Base-by-base conservation (phyloP, 306 rosid genomes). In the Astragalus glycyphyllos region DNA sequence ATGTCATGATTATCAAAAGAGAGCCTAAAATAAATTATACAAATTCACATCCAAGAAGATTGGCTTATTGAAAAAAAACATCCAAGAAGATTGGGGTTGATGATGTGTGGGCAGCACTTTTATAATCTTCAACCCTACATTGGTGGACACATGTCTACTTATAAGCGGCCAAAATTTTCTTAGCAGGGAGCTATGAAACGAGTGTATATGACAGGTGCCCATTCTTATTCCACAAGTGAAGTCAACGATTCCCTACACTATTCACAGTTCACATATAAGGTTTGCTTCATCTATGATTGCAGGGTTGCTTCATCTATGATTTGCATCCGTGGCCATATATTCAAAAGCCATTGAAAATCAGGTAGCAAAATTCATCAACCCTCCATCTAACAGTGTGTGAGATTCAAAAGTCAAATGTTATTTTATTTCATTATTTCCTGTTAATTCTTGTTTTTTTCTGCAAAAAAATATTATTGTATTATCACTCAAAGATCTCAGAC, bases 311-410 rank as follows among this genome's bases (percentile, higher is more conserved):
- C 69, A 69, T 77, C 53, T 48, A 66, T 58, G 4, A 20, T 67
- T 50, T 26, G 63, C 79, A 75, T 55, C 44, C 35, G 45, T 56
- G 64, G 73, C 77, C 71, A 51, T 7, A 59, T 61, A 76, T 71
- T 82, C 86, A 81, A 79, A 81, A 73, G 20, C 61, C 79, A 72
- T 79, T 73, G 87, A 88, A 85, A 86, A 72, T 84, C 91, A 65
- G 90, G 81, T 88, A 78, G 79, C 37, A 58, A 68, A 54, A 74
- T 76, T 72, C 91, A 90, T 86, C 98, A 76, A 88, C 88, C 63
- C 46, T 79, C 68, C 75, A 90, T 93, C 98, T 92, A 92, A 87
- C 91, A 77, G 4, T 54, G 66, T 54, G 66, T 40, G 20, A 50
- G 45, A 62, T 59, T 76, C 67, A 45, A 6, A 68, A 62, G 80